Base-by-base conservation (phyloP, 2,329 filamentous ascomycete species). In the Pyrenophora seminiperda region DNA sequence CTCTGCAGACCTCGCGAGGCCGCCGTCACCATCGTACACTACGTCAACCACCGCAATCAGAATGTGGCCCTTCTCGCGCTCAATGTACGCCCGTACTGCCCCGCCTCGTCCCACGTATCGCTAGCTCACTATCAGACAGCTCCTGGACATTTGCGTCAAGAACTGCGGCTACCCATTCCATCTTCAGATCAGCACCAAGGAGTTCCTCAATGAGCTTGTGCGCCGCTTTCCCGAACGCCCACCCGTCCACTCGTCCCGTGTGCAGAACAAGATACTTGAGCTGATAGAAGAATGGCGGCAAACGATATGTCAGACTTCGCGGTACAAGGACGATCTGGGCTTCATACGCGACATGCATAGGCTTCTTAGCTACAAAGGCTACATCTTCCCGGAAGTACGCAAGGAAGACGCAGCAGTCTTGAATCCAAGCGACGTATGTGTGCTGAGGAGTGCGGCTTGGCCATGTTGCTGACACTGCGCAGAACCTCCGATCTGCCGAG, bases 101-200 rank as follows among this genome's bases (percentile, higher is more conserved):
- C 55, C 42, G 41, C 57, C 41, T 39, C 32, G 31, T 17, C 18
- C 47, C 29, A 17, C 41, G 10, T 33, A 44, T 53, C 43, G 55
- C 65, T 73, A 43, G 54, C 65, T 73, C 45, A 73, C 70, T 43
- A 39, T 36, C 2, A 22, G 27, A 50, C 66, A 87, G 77, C 84
- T 99, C 61, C 89, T 99, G 71, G 94, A 99, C 73, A 97, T 97
- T 58, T 97, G 94, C 75, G 94, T 97, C 75, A 99, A 99, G 81
- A 99, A 99, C 78, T 99, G 94, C 81, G 94, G 94, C 65, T 99
- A 99, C 73, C 92, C 94, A 1, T 99, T 99, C 75, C 94, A 99
- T 71, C 85, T 99, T 50, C 94, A 99, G 76, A 97, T 99, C 71
- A 92, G 90, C 75, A 97, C 94, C 62, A 99, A 99, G 75, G 94